Conservation (phyloP, 2,329 filamentous ascomycete genomes). For the Ophiostoma australiae region DNA sequence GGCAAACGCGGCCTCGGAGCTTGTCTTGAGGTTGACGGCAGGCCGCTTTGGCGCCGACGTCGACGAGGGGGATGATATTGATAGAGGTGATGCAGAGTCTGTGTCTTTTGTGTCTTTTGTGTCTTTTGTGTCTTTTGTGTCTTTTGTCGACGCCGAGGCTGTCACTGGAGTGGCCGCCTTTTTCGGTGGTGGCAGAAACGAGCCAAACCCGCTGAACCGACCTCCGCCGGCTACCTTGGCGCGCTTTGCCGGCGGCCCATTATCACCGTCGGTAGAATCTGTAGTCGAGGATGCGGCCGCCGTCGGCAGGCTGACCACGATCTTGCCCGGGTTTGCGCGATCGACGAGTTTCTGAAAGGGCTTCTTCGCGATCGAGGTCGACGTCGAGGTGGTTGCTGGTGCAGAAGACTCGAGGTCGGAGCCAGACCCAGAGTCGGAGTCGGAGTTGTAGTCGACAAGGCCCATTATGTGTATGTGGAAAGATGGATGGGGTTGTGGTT, state of each 20-base stretch:
- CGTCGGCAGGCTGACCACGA: conserved; percentile 70
- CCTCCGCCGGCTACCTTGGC: conserved; percentile 50
- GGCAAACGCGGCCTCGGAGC: conserved; percentile 74
- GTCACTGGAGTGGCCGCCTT: conserved; percentile 39
- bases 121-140: conserved; percentile 30
- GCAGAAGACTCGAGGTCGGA: conserved; percentile 48
- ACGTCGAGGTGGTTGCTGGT: conserved; percentile 27
- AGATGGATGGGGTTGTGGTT: background rate
- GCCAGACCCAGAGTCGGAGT: conserved; percentile 53
- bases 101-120: conserved; percentile 13
- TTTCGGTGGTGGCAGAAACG: conserved; percentile 82
- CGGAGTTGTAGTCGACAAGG: conserved; percentile 79
- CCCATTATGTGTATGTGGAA: conserved; percentile 50
- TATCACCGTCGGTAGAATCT: conserved; percentile 33
- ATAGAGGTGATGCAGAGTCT: background rate
- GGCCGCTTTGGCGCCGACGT: conserved; percentile 41
- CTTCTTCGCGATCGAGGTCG: conserved; percentile 46
- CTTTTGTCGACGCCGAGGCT: conserved; percentile 30
- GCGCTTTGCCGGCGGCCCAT: conserved; percentile 65
- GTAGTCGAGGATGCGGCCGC: conserved; percentile 30
- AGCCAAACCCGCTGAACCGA: conserved; percentile 75
- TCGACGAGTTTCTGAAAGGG: conserved; percentile 76
- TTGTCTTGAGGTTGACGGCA: conserved; percentile 76
- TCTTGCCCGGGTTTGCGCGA: conserved; percentile 74
- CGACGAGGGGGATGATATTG: background rate